Evolutionary conservation across 2,329 filamentous ascomycete species (phyloP).

Genomic region (Apiospora sp.): DNA sequence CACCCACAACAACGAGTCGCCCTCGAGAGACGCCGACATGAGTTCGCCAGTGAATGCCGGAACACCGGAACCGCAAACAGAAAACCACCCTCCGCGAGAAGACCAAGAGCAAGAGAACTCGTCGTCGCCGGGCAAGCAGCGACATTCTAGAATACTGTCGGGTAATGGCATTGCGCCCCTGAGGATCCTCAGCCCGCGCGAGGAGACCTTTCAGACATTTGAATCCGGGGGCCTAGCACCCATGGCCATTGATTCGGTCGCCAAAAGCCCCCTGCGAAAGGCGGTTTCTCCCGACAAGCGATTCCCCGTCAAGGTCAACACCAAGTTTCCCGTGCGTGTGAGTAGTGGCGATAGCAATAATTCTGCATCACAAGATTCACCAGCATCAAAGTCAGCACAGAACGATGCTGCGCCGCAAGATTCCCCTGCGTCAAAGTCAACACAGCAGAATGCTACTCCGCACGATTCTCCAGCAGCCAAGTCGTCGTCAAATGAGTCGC

Average conservation of each 20-base stretch:
- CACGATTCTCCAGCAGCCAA: conserved; percentile 33
- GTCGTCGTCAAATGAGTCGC: conserved; percentile 27
- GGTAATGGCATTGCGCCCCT: conserved; percentile 65
- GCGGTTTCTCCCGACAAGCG: conserved; percentile 36
- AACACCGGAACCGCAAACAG: conserved; percentile 7
- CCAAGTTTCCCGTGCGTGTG: conserved; percentile 28
- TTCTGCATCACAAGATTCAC: background rate
- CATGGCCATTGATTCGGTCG: background rate
- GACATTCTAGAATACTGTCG: conserved; percentile 64
- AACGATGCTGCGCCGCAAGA: background rate
- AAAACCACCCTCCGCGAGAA: background rate
- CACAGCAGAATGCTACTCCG: conserved; percentile 25
- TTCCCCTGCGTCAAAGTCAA: background rate
- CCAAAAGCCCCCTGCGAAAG: conserved; percentile 50
- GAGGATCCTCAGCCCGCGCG: conserved; percentile 55
- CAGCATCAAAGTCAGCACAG: conserved; percentile 27
- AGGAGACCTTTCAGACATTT: conserved; percentile 29
- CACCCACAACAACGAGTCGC: background rate
- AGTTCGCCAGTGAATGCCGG: background rate
- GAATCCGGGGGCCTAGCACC: conserved; percentile 32
- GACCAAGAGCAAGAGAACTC: conserved; percentile 53
- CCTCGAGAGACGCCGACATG: background rate
- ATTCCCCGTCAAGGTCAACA: conserved; percentile 53
- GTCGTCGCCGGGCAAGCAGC: conserved; percentile 53
- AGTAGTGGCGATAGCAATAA: background rate